Base-by-base conservation (phyloP, 306 rosid genomes). In the Cucumis cinereus region DNA sequence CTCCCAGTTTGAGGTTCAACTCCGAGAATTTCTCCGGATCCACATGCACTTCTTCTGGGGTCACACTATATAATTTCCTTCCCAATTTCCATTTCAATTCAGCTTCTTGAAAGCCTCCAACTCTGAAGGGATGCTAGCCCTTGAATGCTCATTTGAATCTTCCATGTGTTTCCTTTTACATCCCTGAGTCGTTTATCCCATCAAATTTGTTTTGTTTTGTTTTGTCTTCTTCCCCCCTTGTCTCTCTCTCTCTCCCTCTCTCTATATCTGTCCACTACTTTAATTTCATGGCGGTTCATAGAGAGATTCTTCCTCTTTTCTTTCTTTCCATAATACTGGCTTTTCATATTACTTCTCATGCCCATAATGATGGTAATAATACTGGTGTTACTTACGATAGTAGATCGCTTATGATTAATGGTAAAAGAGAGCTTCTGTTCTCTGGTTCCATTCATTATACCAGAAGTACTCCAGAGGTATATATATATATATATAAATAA, bases 361-460 rank as follows among this genome's bases (percentile, higher is more conserved):
- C 70, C 12, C 50, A 45, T n/a, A n/a, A n/a, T 45, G 50, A 12
- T 59, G 79, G 68, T 28, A 35, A 38, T 50, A 41, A 13, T 0
- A 47, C 26, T 1, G 85, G 89, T 79, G 98, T 93, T 8, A 82
- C 86, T 9, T 91, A 91, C 68, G 97, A 91, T 67, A 85, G 86
- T 62, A 87, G 86, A 60, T 84, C 96, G 22, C 14, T 93, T 72
- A 33, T 86, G 10, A 40, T 93, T 74, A 62, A 91, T 78, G 98
- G 98, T 17, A 87, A 50, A 75, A 77, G 87, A 4, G 86, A 88
- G 77, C 92, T 93, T 78, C 76, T 93, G 11, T 86, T 84, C 81
- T 93, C 98, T 0, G 98, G 97, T 30, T 91, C 98, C 36, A 81
- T 93, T 60, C 98, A 93, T 81, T 93, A 93, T 83, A 56, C 98